Conservation (phyloP, 805 yeast species). For the Candida orba region DNA sequence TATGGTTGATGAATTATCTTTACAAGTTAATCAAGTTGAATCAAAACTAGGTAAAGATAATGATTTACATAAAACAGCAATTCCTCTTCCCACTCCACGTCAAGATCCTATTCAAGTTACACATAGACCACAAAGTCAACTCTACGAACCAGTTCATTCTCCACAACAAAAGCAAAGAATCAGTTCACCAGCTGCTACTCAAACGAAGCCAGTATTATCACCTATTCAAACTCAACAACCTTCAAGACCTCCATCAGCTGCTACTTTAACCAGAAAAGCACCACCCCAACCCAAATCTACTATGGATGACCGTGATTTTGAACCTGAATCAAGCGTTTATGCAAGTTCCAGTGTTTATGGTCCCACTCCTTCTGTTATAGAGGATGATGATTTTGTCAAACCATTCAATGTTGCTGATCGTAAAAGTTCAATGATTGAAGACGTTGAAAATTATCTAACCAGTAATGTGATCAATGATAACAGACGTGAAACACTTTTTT, state of each 20-base stretch:
- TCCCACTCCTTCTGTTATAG: constrained; percentile 11
- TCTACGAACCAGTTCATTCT: constrained; percentile 4
- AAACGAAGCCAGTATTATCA: constrained; percentile 2
- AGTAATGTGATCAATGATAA: neutral
- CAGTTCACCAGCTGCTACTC: too few species aligned
- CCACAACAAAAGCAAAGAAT: neutral
- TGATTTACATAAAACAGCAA: neutral
- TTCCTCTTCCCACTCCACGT: too few species aligned
- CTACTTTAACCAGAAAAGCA: constrained; percentile 9
- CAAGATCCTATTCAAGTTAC: neutral
- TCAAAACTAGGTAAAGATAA: constrained; percentile 11
- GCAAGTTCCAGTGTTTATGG: constrained; percentile 19
- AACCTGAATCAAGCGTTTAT: constrained; percentile 7
- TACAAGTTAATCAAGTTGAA: constrained; percentile 22
- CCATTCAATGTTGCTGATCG: neutral
- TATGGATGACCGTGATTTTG: neutral
- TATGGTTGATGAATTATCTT: constrained; percentile 29
- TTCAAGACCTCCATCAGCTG: neutral
- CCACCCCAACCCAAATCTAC: constrained; percentile 1
- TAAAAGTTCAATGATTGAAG: constrained; percentile 7
- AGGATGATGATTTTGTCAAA: neutral
- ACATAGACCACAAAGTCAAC: constrained; percentile 2
- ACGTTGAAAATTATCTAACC: constrained; percentile 4
- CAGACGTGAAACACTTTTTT: constrained; percentile 1
- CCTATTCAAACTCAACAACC: constrained; percentile 1